Conservation (phyloP, 73 alveolate species). For the Paramecium caudatum region DNA sequence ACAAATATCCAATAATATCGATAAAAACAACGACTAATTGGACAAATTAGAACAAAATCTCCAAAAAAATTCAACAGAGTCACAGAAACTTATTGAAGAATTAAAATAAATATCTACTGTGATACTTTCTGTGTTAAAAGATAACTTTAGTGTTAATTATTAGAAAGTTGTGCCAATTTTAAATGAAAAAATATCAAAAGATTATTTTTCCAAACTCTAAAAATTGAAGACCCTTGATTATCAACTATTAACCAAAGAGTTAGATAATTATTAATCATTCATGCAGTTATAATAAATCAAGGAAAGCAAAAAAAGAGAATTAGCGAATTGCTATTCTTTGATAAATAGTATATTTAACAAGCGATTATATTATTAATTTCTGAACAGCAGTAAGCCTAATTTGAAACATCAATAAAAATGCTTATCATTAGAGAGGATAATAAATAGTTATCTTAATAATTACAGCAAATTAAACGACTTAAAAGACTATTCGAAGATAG, state of each 20-base stretch:
- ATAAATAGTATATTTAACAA: conserved; percentile 16
- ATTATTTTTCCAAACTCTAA: not conserved
- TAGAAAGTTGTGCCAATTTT: conserved; percentile 33
- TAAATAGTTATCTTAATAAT: conserved; percentile 17
- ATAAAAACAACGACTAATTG: conserved; percentile 35
- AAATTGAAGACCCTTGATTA: conserved; percentile 50
- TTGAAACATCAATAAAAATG: not conserved
- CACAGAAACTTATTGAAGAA: not conserved
- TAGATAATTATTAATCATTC: conserved; percentile 36
- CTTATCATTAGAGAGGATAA: conserved; percentile 37
- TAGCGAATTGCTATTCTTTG: conserved; percentile 62
- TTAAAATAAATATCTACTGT: not conserved
- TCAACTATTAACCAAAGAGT: conserved; percentile 21
- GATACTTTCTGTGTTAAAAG: conserved; percentile 15
- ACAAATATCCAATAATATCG: conserved; percentile 1
- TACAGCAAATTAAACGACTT: conserved; percentile 23
- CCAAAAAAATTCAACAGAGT: not conserved
- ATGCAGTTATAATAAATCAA: not conserved
- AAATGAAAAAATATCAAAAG: conserved; percentile 18
- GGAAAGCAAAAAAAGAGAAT: conserved; percentile 57
- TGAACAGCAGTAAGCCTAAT: not conserved
- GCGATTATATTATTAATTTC: conserved; percentile 21
- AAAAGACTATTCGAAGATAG: conserved; percentile 61
- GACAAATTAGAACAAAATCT: conserved; percentile 15
- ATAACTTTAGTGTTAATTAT: conserved; percentile 46